Evolutionary conservation across 257 asterid species (phyloP).

Genomic region (Linaria vulgaris): DNA sequence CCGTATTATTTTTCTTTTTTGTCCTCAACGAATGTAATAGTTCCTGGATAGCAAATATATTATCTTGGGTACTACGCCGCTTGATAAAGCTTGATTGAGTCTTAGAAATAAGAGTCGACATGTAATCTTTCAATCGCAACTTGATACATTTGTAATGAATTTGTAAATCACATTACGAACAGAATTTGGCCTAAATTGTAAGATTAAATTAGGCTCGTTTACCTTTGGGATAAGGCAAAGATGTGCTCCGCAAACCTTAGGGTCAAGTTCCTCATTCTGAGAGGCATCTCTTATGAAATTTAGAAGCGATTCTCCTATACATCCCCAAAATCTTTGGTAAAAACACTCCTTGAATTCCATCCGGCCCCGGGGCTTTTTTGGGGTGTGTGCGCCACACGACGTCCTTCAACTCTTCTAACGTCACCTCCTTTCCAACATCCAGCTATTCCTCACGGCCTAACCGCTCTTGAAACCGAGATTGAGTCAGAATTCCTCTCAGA

Average conservation of each 20-base stretch:
- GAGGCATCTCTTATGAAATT: neutral
- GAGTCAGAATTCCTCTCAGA: no score
- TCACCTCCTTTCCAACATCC: neutral
- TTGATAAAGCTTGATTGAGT: neutral
- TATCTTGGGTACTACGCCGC: no score
- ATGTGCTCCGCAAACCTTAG: neutral
- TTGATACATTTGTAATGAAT: neutral
- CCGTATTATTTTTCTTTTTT: no score
- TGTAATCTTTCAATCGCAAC: neutral
- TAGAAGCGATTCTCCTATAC: neutral
- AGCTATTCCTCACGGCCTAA: neutral
- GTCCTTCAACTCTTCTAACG: neutral
- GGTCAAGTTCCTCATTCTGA: neutral
- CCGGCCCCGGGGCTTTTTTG: slow-evolving; percentile 5
- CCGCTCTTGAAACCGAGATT: neutral
- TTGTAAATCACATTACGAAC: neutral
- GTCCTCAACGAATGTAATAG: no score
- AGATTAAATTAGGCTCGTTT: no score
- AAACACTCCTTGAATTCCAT: neutral
- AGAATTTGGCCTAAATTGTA: neutral
- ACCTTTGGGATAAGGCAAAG: no score
- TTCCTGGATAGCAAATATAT: no score
- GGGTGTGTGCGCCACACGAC: neutral
- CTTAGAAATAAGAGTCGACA: neutral
- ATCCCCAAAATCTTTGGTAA: neutral